A percentile compares a stretch with the other conserved stretches of the same genome.
Evolutionary conservation across 2,329 filamentous ascomycete species (phyloP).

Genomic region (Alternaria sp.): DNA sequence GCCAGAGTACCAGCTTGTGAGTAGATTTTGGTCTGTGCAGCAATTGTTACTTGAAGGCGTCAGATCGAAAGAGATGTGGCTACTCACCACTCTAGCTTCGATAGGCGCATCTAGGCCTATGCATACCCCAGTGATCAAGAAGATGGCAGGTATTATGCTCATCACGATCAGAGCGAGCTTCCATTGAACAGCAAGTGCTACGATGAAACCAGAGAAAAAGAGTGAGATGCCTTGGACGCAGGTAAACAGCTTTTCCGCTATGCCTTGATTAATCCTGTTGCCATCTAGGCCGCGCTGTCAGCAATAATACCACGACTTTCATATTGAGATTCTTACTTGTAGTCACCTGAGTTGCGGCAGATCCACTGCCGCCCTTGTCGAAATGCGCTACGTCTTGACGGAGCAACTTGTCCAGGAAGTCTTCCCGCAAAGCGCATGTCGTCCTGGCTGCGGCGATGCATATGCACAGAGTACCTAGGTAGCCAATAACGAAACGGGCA

Average conservation of each 20-base stretch:
- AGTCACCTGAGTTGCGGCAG: slow-evolving; percentile 25
- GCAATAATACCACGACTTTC: not conserved
- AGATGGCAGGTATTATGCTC: slow-evolving; percentile 54
- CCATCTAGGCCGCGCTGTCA: slow-evolving; percentile 14
- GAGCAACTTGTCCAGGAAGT: slow-evolving; percentile 68
- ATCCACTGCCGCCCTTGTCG: slow-evolving; percentile 25
- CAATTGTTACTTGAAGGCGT: not conserved
- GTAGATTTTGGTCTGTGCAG: slow-evolving; percentile 11
- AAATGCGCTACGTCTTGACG: slow-evolving; percentile 44
- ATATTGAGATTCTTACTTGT: slow-evolving; percentile 7
- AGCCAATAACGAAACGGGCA: slow-evolving; percentile 69
- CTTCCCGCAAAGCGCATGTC: slow-evolving; percentile 47
- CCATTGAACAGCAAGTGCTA: slow-evolving; percentile 90
- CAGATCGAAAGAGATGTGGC: not conserved
- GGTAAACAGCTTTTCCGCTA: slow-evolving; percentile 48
- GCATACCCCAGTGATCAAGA: slow-evolving; percentile 25
- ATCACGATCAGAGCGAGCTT: slow-evolving; percentile 82
- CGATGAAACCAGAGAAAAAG: slow-evolving; percentile 87
- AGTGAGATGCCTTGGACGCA: slow-evolving; percentile 50
- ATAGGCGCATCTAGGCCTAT: slow-evolving; percentile 22
- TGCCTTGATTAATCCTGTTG: slow-evolving; percentile 26
- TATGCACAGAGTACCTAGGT: slow-evolving; percentile 79
- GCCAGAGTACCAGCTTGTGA: slow-evolving; percentile 11
- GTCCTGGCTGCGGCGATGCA: slow-evolving; percentile 68
- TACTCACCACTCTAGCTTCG: slow-evolving; percentile 22